Base-by-base conservation (phyloP, 176 grass and related monocot genomes). In the Eleusine indica region DNA sequence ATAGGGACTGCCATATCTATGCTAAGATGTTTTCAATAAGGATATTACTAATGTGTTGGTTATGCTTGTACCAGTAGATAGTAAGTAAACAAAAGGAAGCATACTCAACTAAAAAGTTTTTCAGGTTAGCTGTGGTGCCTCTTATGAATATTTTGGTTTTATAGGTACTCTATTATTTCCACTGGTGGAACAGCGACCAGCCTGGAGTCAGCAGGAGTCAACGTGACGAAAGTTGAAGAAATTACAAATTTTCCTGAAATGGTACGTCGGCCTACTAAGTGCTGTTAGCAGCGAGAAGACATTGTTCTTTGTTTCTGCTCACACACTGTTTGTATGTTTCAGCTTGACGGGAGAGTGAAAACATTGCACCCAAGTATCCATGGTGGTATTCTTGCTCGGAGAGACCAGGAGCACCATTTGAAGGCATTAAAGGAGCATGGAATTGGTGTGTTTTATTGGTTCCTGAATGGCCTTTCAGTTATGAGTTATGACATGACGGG, bases 161-260 rank as follows among this genome's bases (percentile, higher is more conserved):
- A 8, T 77, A 98, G 96, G 68, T 98, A 91, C 72, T 84, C 88
- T 61, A 95, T 98, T 67, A 76, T 98, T 56, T 98, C 96, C 51
- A 98, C 92, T 17, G 92, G 96, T 28, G 96, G 92, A 62, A 98
- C 95, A 73, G 92, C 96, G 52, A 88, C 91, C 68, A 84, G 88
- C 80, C 83, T 98, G 74, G 92, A 93, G 88, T 81, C 92, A 91
- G 91, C 92, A 71, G 96, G 93, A 77, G 75, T 95, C 38, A 78
- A 86, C 77, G 92, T 95, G 15, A 98, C 91, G 7, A 95, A 91
- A 90, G 93, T 98, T 85, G 96, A 98, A 89, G 82, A 95, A 63
- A 90, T 98, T 47, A 98, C 96, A 43, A 74, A 93, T 81, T 98
- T 98, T 73, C 96, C 96, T 81, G 96, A 98, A 83, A 98, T 98